Evolutionary conservation across 139 green algal species (phyloP).

Genomic region (Haematococcus sp.): DNA sequence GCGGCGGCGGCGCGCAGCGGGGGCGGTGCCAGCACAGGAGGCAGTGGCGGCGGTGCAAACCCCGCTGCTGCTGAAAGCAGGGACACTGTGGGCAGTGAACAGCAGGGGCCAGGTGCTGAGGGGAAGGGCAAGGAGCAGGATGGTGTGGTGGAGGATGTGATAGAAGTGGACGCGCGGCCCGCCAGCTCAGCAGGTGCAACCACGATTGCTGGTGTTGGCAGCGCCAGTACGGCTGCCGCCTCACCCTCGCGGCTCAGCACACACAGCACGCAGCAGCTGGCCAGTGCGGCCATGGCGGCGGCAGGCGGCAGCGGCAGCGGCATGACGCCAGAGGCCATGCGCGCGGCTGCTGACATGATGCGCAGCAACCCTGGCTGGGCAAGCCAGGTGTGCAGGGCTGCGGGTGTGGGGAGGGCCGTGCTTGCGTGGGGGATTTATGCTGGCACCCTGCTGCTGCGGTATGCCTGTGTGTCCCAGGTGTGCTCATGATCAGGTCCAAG

Average conservation of each 20-base stretch:
- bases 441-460: too few relatives aligned
- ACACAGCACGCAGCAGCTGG: not conserved
- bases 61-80: not conserved
- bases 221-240: not conserved
- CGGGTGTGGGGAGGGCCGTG: not conserved
- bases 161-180: too few relatives aligned
- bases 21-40: not conserved
- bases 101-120: too few relatives aligned
- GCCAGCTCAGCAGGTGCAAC: too few relatives aligned
- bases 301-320: not conserved
- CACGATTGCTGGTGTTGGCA: not conserved
- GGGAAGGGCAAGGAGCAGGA: too few relatives aligned
- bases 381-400: constrained; percentile 18
- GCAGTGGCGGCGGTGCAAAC: not conserved
- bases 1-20: constrained; percentile 2
- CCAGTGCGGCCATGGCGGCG: not conserved
- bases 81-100: too few relatives aligned
- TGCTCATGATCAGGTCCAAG: too few relatives aligned
- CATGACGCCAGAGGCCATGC: constrained; percentile 7
- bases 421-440: too few relatives aligned
- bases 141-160: too few relatives aligned
- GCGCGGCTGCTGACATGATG: constrained; percentile 24
- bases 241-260: not conserved
- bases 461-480: too few relatives aligned
- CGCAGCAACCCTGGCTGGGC: constrained; percentile 40